Base-by-base conservation (phyloP, 257 asterid species). In the Misopates orontium region DNA sequence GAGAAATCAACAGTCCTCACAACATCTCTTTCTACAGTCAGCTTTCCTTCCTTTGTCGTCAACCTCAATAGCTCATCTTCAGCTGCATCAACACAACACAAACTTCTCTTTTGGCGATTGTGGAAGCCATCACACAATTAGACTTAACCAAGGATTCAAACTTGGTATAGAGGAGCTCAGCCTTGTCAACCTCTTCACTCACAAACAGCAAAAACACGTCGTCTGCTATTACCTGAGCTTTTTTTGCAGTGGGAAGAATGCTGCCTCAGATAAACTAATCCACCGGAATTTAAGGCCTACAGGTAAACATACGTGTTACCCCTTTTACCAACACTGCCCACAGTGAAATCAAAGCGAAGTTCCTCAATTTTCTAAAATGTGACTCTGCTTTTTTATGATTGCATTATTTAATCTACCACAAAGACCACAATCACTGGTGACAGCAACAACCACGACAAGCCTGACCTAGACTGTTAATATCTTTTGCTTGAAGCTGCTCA, bases 391-490 rank as follows among this genome's bases (percentile, higher is more conserved):
- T 92, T 45, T 85, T 87, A 92, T 65, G 71, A 92, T 66, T 8
- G 12, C 17, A 49, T 89, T 92, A 67, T 92, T 92, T 78, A 85
- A 92, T 10, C 88, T 95, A 13, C 98, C 97, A 39, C 98, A 92
- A 5, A 92, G 93, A 8, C 98, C 98, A 15, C 98, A 89, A 51
- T 92, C 98, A 7, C 98, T 96, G 0, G 98, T 92, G 14, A 91
- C 90, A 8, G 89, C 98, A 2, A 92, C 96, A 5, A 92, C 98
- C 60, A 92, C 97, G 52, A 92, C 97, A 0, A 96, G 85, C 56
- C 98, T 67, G n/a, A 79, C 84, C 64, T 82, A 95, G 96, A 24
- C 82, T 77, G 44, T 89, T 96, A 15, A 87, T 45, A 28, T 92
- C 98, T 12, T 89, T 96, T 0, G 81, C 77, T 21, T 72, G 90